Evolutionary conservation across 495 filamentous ascomycete species (phyloP), one percentile per base, ranked within the genome.

Genomic region (Penicillium nucicola): DNA sequence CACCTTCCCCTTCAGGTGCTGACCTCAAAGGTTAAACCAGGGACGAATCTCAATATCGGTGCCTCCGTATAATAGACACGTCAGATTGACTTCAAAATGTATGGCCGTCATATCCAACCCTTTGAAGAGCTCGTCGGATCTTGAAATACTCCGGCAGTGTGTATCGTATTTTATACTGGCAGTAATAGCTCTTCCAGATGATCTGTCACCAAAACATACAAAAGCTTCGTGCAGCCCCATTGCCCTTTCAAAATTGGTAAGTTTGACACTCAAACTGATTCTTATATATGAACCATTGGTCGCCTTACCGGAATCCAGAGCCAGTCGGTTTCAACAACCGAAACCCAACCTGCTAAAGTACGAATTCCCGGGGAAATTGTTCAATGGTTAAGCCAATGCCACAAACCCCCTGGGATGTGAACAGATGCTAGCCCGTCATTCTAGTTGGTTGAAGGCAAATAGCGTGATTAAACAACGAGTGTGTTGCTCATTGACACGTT

Each of bases 81-180:
- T 66, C 60, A 65, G 53, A 52, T 63, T 65, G 48, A 65, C 53
- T 53, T 47, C 52, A 18, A 37, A 13, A 46, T n/a, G 56, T 60
- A 56, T 65, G 62, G 43, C 52, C 58, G 34, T 50, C 5, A 8
- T 5, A 36, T 34, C 23, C 20, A 25, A 15, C 23, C 15, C 12
- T 10, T n/a, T 15, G 13, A n/a, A 14, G 15, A 22, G 37, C 18
- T 39, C 10, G 7, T 28, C 25, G 10, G 7, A 28, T 28, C 25
- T 9, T 9, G n/a, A 9, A 28, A 28, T 28, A 28, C 10, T 9
- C 7, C 1, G 25, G 10, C 25, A 9, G 7, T 2, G 25, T 6
- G 4, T 8, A 28, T 5, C 25, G 10, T 28, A 9, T 28, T 8
- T 28, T 9, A 1, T 8, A 8, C 7, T 28, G 7, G 25, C 7